Percentiles rank a stretch among this genome's conserved stretches.
phyloP scores from a whole-genome alignment of 257 asterid genomes.

The Gardenia jasminoides region DNA sequence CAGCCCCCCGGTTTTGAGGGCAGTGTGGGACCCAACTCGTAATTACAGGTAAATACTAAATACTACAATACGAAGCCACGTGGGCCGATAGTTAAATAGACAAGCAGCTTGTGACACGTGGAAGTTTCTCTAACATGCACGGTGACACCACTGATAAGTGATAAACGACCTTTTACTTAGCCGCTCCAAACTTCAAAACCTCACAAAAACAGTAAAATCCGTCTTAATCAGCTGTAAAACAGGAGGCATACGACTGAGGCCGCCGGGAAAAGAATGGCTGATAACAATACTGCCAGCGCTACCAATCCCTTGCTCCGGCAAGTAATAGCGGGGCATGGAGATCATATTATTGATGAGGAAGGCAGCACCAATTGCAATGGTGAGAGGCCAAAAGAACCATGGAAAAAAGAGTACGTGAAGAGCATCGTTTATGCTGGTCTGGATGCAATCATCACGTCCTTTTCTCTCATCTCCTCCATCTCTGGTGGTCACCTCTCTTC shows the following conservation, averaged over 20 bases:
- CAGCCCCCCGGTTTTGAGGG: too few species aligned
- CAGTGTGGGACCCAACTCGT: too few species aligned
- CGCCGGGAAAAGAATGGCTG: slow-evolving; percentile 34
- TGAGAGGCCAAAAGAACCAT: slow-evolving; percentile 63
- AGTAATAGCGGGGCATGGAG: not conserved
- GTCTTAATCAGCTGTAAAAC: not conserved
- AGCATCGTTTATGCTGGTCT: slow-evolving; percentile 70
- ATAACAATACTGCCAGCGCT: slow-evolving; percentile 5
- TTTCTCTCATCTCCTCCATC: slow-evolving; percentile 76
- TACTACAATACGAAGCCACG: too few species aligned
- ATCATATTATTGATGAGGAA: not conserved
- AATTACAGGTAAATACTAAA: too few species aligned
- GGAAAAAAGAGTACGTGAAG: slow-evolving; percentile 70
- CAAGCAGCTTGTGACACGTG: too few species aligned
- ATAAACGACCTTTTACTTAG: too few species aligned
- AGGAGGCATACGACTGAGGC: not conserved
- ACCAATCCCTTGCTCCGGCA: slow-evolving; percentile 26
- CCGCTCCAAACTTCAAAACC: too few species aligned
- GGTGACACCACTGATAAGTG: too few species aligned
- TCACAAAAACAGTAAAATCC: too few species aligned
- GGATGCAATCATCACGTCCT: slow-evolving; percentile 65
- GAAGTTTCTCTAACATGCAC: too few species aligned
- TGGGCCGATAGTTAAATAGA: too few species aligned
- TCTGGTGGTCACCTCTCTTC: slow-evolving; percentile 79
- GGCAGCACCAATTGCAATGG: slow-evolving; percentile 6